Percentiles rank a stretch among this genome's conserved stretches.
Evolutionary conservation across 352 stramenopile species (phyloP).

Genomic region (Phytophthora rubi): DNA sequence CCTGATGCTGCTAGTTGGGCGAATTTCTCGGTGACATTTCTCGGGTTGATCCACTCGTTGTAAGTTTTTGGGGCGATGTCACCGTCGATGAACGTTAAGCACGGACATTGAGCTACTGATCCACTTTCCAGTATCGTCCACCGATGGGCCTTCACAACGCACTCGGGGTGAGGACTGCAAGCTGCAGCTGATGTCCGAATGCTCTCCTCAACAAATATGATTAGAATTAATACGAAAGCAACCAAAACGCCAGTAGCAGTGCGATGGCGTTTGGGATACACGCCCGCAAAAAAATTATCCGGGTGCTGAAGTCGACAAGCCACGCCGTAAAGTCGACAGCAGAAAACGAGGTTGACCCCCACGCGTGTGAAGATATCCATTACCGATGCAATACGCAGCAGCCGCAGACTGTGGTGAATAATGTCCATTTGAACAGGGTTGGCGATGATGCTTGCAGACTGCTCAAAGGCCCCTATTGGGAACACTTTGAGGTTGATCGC

Average conservation of each 20-base stretch:
- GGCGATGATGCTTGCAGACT: not conserved
- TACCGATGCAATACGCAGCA: not conserved
- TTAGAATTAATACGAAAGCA: not conserved
- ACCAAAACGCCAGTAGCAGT: not conserved
- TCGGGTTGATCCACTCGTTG: constrained; percentile 13
- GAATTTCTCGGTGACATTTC: constrained; percentile 14
- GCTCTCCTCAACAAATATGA: constrained; percentile 11
- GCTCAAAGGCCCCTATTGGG: not conserved
- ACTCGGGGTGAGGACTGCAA: constrained; percentile 8
- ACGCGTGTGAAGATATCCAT: constrained; percentile 1
- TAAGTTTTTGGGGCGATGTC: constrained; percentile 13
- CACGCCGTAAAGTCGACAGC: constrained; percentile 2
- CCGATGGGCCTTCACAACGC: constrained; percentile 13
- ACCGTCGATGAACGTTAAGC: constrained; percentile 13
- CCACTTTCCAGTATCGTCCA: constrained; percentile 6
- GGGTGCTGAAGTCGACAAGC: constrained; percentile 1
- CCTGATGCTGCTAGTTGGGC: constrained; percentile 1
- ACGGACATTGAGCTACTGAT: constrained; percentile 12
- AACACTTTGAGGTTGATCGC: constrained; percentile 21
- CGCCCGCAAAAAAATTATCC: too few species aligned
- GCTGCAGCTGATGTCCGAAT: constrained; percentile 9
- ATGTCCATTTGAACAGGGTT: constrained; percentile 1
- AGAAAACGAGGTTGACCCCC: constrained; percentile 3
- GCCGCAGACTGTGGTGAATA: not conserved
- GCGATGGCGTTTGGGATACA: constrained; percentile 16